A percentile compares a stretch with the other conserved stretches of the same genome.
These are phyloP conservation scores for Trichocomaceae sp. DNA, from an alignment of 2,329 filamentous ascomycete species.

Conservation along the genomic window DNA sequence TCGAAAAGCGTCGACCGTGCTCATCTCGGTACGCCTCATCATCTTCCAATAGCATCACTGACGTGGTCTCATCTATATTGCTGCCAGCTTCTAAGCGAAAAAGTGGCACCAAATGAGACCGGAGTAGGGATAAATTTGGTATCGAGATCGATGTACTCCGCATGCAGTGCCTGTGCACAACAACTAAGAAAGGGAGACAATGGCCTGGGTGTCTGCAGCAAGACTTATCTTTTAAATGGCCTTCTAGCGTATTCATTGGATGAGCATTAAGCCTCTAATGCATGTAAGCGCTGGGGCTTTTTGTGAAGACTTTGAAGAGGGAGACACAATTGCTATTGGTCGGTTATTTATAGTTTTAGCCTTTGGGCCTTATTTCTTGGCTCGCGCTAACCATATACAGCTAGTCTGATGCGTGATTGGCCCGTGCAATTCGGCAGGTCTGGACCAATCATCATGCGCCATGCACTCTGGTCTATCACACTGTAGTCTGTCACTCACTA, in stretches of 20 bases:
- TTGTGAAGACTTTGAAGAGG: background rate
- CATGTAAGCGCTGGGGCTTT: background rate
- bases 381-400: background rate
- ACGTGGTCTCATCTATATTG: background rate
- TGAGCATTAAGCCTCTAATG: background rate
- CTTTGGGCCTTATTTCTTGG: background rate
- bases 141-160: background rate
- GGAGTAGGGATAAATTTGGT: background rate
- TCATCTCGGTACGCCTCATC: background rate
- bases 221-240: background rate
- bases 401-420: background rate
- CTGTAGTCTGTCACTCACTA: background rate
- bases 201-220: background rate
- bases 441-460: background rate
- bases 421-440: background rate
- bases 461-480: background rate
- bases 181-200: background rate
- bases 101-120: constrained; percentile 1
- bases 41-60: background rate
- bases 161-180: background rate
- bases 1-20: no score
- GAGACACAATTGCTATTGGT: background rate
- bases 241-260: background rate
- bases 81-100: background rate
- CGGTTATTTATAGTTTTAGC: background rate